These are phyloP conservation scores for Auricularia heimuer DNA, from an alignment of 768 basidiomycete species.

Conservation along the genomic window DNA sequence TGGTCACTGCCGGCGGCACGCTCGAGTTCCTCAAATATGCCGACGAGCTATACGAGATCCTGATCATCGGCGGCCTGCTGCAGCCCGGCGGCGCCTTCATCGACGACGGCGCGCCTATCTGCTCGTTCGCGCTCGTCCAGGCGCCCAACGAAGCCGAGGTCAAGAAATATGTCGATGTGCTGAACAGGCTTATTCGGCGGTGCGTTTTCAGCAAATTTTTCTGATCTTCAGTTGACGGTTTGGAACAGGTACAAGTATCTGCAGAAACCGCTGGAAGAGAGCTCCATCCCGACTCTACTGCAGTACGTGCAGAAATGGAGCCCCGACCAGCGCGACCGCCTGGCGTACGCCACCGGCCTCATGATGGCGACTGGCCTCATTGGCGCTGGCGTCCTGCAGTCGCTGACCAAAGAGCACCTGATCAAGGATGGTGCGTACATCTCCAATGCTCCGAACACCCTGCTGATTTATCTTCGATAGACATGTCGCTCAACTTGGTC, in stretches of 20 bases:
- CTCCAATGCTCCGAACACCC: not conserved
- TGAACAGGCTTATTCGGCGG: constrained; percentile 95
- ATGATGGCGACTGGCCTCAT: constrained; percentile 78
- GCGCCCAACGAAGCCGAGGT: constrained; percentile 68
- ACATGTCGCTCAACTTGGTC: constrained; percentile 66
- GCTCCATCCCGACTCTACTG: constrained; percentile 68
- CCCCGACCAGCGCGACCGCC: constrained; percentile 65
- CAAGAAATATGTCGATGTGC: constrained; percentile 87
- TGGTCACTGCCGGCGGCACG: constrained; percentile 83
- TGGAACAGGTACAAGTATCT: constrained; percentile 89
- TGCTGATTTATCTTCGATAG: constrained; percentile 28
- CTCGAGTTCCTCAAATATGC: constrained; percentile 97
- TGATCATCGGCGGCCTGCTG: constrained; percentile 90
- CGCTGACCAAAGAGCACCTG: constrained; percentile 86
- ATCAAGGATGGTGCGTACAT: constrained; percentile 70
- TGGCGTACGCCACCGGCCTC: constrained; percentile 72
- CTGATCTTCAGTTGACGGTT: constrained; percentile 5
- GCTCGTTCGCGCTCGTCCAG: constrained; percentile 82
- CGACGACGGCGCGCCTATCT: constrained; percentile 76
- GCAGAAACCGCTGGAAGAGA: constrained; percentile 89
- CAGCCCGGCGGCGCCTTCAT: constrained; percentile 91
- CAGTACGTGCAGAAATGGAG: constrained; percentile 88
- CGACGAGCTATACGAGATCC: constrained; percentile 90
- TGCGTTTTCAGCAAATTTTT: constrained; percentile 20
- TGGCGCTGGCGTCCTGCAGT: constrained; percentile 65